Evolutionary conservation across 2,329 filamentous ascomycete species (phyloP).

Genomic region (Gliomastix tumulicola): DNA sequence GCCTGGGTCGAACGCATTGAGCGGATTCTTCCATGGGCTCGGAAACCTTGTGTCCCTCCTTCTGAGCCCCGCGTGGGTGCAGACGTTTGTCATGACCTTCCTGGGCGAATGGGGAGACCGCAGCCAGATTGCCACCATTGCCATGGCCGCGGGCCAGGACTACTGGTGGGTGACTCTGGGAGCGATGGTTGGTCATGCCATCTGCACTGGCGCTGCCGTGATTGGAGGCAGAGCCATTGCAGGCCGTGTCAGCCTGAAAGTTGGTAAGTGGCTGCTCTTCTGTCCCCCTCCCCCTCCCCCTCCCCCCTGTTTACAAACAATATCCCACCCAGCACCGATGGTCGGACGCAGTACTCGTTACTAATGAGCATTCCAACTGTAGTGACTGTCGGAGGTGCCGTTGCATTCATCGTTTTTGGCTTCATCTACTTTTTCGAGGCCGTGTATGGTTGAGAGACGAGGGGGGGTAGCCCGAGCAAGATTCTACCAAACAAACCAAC

Average conservation of each 20-base stretch:
- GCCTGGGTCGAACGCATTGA: constrained; percentile 29
- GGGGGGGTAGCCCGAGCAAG: no score
- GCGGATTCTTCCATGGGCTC: constrained; percentile 52
- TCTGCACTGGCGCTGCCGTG: constrained; percentile 88
- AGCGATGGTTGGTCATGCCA: constrained; percentile 75
- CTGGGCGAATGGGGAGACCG: constrained; percentile 96
- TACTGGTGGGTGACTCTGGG: constrained; percentile 98
- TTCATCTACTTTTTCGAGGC: constrained; percentile 86
- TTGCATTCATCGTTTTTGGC: constrained; percentile 86
- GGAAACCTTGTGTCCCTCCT: constrained; percentile 83
- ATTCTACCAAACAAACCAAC: no score
- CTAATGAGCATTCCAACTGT: constrained; percentile 12
- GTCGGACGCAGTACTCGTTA: no score
- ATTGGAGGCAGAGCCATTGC: constrained; percentile 89
- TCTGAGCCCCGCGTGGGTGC: constrained; percentile 93
- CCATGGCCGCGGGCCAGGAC: constrained; percentile 96
- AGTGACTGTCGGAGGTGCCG: constrained; percentile 90
- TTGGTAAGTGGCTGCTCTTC: constrained; percentile 67
- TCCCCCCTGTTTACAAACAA: no score
- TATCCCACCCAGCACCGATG: no score
- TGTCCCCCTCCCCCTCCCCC: neutral
- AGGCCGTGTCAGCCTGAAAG: constrained; percentile 87
- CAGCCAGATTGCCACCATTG: constrained; percentile 96
- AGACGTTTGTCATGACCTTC: constrained; percentile 99
- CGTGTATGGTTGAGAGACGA: no score